A percentile compares a stretch with the other conserved stretches of the same genome.
phyloP scores from a whole-genome alignment of 2,329 filamentous ascomycete genomes.

The Paecilomyces formosus region DNA sequence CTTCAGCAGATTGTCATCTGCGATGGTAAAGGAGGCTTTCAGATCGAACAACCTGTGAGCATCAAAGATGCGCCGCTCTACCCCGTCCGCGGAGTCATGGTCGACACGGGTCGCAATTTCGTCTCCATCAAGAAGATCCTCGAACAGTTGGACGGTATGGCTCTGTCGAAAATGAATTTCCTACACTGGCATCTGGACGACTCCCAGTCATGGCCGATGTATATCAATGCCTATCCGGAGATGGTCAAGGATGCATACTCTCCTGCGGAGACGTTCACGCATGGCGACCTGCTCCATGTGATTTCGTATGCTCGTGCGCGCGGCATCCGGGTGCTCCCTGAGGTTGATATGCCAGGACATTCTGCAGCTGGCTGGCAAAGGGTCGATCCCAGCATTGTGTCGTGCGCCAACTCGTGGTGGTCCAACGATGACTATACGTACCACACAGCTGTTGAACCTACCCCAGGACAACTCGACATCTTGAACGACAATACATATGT shows the following conservation, averaged over 20 bases:
- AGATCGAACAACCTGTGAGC: constrained; percentile 47
- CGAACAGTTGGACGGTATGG: constrained; percentile 50
- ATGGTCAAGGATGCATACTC: constrained; percentile 51
- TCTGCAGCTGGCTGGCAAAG: constrained; percentile 50
- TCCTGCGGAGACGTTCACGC: constrained; percentile 39
- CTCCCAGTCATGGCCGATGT: constrained; percentile 49
- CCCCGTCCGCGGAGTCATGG: constrained; percentile 49
- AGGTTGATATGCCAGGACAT: constrained; percentile 57
- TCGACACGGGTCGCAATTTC: constrained; percentile 50
- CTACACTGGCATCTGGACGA: constrained; percentile 53
- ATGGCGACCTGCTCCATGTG: constrained; percentile 35
- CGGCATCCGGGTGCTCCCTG: constrained; percentile 53
- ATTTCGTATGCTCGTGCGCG: constrained; percentile 47
- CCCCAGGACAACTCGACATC: constrained; percentile 50
- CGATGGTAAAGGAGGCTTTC: constrained; percentile 30
- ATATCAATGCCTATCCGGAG: constrained; percentile 43
- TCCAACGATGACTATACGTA: constrained; percentile 49
- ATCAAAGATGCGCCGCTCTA: constrained; percentile 47
- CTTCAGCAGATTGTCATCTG: constrained; percentile 50
- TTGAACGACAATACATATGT: constrained; percentile 50
- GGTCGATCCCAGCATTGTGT: constrained; percentile 49
- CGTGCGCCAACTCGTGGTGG: constrained; percentile 54
- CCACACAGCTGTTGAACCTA: constrained; percentile 51
- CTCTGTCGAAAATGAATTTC: constrained; percentile 50
- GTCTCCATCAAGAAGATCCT: constrained; percentile 44